Percentiles rank a stretch among this genome's conserved stretches.
Conservation (phyloP, 2,329 filamentous ascomycete species). For the Endoconidiophora laricicola region DNA sequence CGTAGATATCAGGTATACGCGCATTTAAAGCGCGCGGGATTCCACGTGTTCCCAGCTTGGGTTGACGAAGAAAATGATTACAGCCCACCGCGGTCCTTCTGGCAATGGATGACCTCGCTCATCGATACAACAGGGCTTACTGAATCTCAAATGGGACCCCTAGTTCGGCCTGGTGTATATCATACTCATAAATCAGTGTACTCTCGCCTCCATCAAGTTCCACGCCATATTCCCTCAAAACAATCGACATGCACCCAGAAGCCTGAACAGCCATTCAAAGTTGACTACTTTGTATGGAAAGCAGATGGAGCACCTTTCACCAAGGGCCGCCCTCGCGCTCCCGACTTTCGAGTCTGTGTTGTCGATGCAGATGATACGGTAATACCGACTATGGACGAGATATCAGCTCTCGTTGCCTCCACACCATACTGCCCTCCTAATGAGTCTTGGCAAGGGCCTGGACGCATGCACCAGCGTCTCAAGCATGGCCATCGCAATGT, state of each 20-base stretch:
- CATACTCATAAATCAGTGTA: constrained; percentile 58
- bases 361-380: constrained; percentile 55
- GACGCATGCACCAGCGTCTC: constrained; percentile 53
- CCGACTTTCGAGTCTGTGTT: constrained; percentile 75
- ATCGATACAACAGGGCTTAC: constrained; percentile 19
- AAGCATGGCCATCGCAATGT: constrained; percentile 76
- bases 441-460: constrained; percentile 23
- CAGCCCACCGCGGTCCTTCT: constrained; percentile 21
- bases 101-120: constrained; percentile 38
- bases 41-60: constrained; percentile 58
- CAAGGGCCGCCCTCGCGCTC: constrained; percentile 60
- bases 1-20: constrained; percentile 82
- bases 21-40: constrained; percentile 67
- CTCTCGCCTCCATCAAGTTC: constrained; percentile 55
- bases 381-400: constrained; percentile 57
- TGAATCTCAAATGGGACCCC: constrained; percentile 28
- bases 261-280: constrained; percentile 41
- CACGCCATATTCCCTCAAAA: constrained; percentile 42
- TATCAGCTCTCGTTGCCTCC: constrained; percentile 54
- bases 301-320: constrained; percentile 43
- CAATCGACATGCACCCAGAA: constrained; percentile 14
- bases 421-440: constrained; percentile 34
- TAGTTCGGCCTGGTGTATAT: constrained; percentile 46
- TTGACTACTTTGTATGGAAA: constrained; percentile 76
- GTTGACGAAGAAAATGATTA: constrained; percentile 15